These are phyloP conservation scores for Ormosia emarginata DNA, from an alignment of 306 rosid genomes.

Conservation along the genomic window DNA sequence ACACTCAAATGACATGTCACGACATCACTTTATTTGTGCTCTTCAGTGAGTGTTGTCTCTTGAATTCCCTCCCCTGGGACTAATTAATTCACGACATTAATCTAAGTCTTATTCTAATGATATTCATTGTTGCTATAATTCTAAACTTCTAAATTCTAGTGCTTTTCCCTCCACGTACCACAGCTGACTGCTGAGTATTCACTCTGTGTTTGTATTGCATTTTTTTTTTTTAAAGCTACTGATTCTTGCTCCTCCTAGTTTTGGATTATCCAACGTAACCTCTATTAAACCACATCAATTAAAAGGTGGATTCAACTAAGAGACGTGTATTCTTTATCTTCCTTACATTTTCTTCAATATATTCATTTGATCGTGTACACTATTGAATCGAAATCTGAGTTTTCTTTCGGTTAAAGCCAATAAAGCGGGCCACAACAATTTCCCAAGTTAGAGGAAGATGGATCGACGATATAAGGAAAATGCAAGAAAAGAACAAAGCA, in stretches of 20 bases:
- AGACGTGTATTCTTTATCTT: not conserved
- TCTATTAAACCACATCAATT: too few relatives aligned
- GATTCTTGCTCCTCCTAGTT: not conserved
- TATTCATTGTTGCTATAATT: too few relatives aligned
- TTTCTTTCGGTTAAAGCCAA: not conserved
- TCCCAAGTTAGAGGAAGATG: not conserved
- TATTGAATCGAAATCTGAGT: not conserved
- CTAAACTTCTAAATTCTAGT: too few relatives aligned
- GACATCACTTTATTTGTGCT: too few relatives aligned
- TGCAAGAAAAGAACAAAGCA: not conserved
- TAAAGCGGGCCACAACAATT: not conserved
- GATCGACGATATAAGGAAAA: not conserved
- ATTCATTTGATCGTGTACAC: not conserved
- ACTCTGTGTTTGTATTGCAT: not conserved
- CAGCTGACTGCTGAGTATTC: too few relatives aligned
- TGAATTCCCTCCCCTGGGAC: too few relatives aligned
- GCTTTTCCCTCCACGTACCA: too few relatives aligned
- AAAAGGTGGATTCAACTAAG: not conserved
- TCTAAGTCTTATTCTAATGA: too few relatives aligned
- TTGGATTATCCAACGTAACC: not conserved
- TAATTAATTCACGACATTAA: too few relatives aligned
- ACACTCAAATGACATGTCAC: too few relatives aligned
- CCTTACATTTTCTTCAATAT: not conserved
- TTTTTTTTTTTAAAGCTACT: not conserved
- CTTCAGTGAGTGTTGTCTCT: too few relatives aligned